These are phyloP conservation scores for Quaeritorhiza haematococci DNA, from an alignment of 371 early-diverging fungal genomes.

Conservation along the genomic window DNA sequence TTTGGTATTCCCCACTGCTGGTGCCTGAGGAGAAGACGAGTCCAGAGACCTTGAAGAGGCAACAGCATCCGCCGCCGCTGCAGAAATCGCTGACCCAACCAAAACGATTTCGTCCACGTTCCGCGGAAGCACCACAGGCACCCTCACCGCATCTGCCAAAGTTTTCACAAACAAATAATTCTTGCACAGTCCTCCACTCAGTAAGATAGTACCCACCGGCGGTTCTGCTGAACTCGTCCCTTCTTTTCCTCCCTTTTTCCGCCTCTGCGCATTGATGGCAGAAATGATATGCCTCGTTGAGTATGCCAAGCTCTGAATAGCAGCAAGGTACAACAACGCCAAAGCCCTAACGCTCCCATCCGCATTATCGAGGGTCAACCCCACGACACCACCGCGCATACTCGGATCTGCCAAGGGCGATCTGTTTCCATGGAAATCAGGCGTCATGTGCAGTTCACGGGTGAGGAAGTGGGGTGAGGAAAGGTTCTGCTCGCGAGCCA, in stretches of 20 bases:
- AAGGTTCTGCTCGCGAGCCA: slow-evolving; percentile 17
- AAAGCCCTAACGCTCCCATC: slow-evolving; percentile 56
- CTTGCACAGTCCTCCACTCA: slow-evolving; percentile 67
- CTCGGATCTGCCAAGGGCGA: slow-evolving; percentile 67
- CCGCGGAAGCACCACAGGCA: slow-evolving; percentile 51
- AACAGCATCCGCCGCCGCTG: slow-evolving; percentile 60
- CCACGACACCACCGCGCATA: slow-evolving; percentile 58
- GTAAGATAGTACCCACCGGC: slow-evolving; percentile 51
- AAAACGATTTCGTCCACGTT: slow-evolving; percentile 63
- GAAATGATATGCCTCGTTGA: slow-evolving; percentile 61
- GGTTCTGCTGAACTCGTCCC: slow-evolving; percentile 46
- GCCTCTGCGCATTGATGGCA: not conserved
- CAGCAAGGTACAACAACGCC: slow-evolving; percentile 57
- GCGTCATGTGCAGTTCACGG: slow-evolving; percentile 56
- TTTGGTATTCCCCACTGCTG: slow-evolving; percentile 6
- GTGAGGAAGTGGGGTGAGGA: too few relatives aligned
- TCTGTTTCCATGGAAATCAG: slow-evolving; percentile 76
- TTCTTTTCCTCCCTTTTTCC: not conserved
- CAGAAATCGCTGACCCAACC: slow-evolving; percentile 65
- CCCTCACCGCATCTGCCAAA: slow-evolving; percentile 54
- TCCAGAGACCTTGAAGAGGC: too few relatives aligned
- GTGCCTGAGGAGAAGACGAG: too few relatives aligned
- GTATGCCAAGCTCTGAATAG: slow-evolving; percentile 58
- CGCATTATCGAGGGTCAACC: slow-evolving; percentile 49
- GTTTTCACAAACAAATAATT: slow-evolving; percentile 59